Percentiles rank a stretch among this genome's conserved stretches.
Conservation (phyloP, 2,329 filamentous ascomycete species). For the Aspergillus fischeri region DNA sequence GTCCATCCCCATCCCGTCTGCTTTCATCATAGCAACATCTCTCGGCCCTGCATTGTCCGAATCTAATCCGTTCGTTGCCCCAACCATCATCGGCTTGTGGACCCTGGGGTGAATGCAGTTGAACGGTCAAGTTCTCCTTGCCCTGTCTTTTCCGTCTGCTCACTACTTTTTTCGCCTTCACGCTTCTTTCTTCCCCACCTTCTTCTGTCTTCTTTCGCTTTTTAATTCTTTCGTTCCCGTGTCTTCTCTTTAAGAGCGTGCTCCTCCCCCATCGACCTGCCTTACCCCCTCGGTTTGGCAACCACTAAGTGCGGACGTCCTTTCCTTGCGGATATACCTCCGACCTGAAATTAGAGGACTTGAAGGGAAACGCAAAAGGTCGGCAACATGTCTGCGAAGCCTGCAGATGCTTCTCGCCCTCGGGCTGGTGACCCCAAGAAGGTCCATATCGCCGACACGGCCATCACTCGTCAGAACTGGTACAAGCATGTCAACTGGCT, state of each 20-base stretch:
- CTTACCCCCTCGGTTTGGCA: neutral
- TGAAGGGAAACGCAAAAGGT: neutral
- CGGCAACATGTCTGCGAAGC: slow-evolving; percentile 35
- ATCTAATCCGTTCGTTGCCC: slow-evolving; percentile 6
- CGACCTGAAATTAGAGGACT: neutral
- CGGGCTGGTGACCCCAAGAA: slow-evolving; percentile 55
- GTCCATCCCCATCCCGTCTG: slow-evolving; percentile 4
- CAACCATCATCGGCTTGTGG: slow-evolving; percentile 19
- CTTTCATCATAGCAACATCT: slow-evolving; percentile 9
- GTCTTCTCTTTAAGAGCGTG: neutral
- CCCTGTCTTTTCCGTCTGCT: neutral
- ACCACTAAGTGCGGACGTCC: neutral
- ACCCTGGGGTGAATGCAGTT: slow-evolving; percentile 8
- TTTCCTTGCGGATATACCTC: slow-evolving; percentile 1
- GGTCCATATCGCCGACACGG: slow-evolving; percentile 78
- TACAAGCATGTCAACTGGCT: slow-evolving; percentile 93
- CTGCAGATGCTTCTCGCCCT: slow-evolving; percentile 28
- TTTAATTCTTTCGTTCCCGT: slow-evolving; percentile 1
- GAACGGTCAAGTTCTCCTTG: slow-evolving; percentile 10
- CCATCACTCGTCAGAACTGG: slow-evolving; percentile 79
- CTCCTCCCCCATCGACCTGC: slow-evolving; percentile 1
- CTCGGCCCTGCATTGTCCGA: slow-evolving; percentile 8
- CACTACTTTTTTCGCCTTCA: slow-evolving; percentile 8
- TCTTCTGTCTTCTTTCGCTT: neutral
- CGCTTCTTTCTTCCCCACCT: slow-evolving; percentile 1